Base-by-base conservation (phyloP, 805 yeast species). In the Nakazawaea laoshanensis region DNA sequence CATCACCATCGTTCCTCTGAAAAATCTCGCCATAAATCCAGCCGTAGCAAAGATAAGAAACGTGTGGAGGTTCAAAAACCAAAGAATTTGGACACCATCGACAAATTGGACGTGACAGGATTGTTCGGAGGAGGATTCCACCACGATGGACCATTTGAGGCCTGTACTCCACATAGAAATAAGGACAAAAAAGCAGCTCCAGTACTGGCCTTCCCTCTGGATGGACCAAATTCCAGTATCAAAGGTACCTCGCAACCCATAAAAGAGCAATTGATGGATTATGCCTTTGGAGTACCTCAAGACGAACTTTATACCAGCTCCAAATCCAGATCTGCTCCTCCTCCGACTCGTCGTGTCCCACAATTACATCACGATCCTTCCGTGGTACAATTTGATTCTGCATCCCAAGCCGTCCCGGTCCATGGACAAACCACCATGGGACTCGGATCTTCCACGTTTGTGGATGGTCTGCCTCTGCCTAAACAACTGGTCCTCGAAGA, bases 101-200 rank as follows among this genome's bases (percentile, higher is more conserved):
- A 92, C 61, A 84, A 84, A 57, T 67, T 92, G 48, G 98, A 92
- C 55, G 98, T 89, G 29, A 88, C 96, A 9, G 96, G 95, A 1
- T 69, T 88, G 41, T 88, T 84, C 52, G 96, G 96, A 17, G 78
- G 84, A 30, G 85, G 86, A 12, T 85, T 94, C 2, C 92, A 92
- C 68, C 98, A 92, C 57, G 98, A 92, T 59, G 98, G 98, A 9
- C 98, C 98, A 11, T 92, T 92, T 53, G 98, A 92, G 54, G 98
- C 98, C 1, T 89, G 97, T 56, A 83, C 94, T 3, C 97, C 98
- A 6, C 95, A 85, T 55, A 77, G 97, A 54, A 92, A 92, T 58
- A 83, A 81, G 59, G 61, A 59, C 42, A 63, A 67, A 13, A 68
- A 64, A 49, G 77, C 74, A 29, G 95, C 96, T 0, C 98, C 98